Conservation (phyloP, 2,329 filamentous ascomycete genomes). For the Ascochyta pisi region DNA sequence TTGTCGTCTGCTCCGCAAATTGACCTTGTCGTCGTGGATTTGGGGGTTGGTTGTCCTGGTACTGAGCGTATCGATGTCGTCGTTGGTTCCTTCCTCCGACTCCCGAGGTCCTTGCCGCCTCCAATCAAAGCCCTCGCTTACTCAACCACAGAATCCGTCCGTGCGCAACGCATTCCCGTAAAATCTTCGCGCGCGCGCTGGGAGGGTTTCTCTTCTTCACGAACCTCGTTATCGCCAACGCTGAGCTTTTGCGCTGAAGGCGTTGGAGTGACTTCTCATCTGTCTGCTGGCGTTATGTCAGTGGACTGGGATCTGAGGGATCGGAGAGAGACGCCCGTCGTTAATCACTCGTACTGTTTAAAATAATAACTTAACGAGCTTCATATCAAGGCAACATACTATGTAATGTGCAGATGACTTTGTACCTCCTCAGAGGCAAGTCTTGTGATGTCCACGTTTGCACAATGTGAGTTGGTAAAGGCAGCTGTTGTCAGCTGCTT, state of each 20-base stretch:
- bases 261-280: slow-evolving; percentile 45
- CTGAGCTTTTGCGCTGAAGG: slow-evolving; percentile 44
- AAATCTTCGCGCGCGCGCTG: slow-evolving; percentile 38
- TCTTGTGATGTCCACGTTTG: neutral
- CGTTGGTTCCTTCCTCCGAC: slow-evolving; percentile 34
- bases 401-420: neutral
- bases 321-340: slow-evolving; percentile 59
- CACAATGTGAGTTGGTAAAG: neutral
- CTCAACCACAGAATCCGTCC: slow-evolving; percentile 7
- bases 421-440: neutral
- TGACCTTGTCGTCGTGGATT: slow-evolving; percentile 26
- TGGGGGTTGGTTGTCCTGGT: slow-evolving; percentile 28
- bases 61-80: slow-evolving; percentile 40
- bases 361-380: slow-evolving; percentile 53
- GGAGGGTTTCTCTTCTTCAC: slow-evolving; percentile 33
- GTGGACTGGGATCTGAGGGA: slow-evolving; percentile 46
- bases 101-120: slow-evolving; percentile 31
- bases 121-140: slow-evolving; percentile 38
- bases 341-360: slow-evolving; percentile 60
- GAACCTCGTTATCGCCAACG: slow-evolving; percentile 52
- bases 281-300: slow-evolving; percentile 51
- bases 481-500: too few relatives aligned
- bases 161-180: slow-evolving; percentile 31
- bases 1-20: slow-evolving; percentile 25
- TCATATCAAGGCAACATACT: slow-evolving; percentile 62